Conservation (phyloP, 306 rosid genomes). For the Quercus alba region DNA sequence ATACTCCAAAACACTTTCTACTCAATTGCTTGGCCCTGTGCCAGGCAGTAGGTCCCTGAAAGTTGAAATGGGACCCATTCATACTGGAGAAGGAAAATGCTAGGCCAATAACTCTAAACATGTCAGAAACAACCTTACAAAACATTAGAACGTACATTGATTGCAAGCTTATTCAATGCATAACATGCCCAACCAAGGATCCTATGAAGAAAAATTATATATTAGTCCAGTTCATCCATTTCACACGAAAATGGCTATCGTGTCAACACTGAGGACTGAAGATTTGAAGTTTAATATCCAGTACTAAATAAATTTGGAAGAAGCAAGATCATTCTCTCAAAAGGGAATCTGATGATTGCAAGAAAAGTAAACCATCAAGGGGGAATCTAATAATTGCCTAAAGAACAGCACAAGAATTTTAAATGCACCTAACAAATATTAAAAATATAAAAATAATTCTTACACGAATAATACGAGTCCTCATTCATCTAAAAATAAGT, state of each 20-base stretch:
- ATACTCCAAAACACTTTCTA: background rate
- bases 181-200: background rate
- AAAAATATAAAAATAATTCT: background rate
- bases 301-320: background rate
- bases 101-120: background rate
- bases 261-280: background rate
- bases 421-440: background rate
- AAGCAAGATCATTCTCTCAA: background rate
- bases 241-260: background rate
- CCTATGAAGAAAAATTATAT: background rate
- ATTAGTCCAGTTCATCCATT: background rate
- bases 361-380: conserved; percentile 12
- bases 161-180: background rate
- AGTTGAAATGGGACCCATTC: background rate
- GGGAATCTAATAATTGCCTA: conserved; percentile 16
- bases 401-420: background rate
- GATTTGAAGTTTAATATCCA: background rate
- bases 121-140: background rate
- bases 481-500: background rate
- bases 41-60: background rate
- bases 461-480: background rate
- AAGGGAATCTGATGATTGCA: conserved; percentile 18
- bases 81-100: background rate
- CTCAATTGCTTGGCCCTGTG: background rate
- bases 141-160: background rate